Conservation (phyloP, 225 moss, liverwort and hornwort species). For the Physcomitrium patens region DNA sequence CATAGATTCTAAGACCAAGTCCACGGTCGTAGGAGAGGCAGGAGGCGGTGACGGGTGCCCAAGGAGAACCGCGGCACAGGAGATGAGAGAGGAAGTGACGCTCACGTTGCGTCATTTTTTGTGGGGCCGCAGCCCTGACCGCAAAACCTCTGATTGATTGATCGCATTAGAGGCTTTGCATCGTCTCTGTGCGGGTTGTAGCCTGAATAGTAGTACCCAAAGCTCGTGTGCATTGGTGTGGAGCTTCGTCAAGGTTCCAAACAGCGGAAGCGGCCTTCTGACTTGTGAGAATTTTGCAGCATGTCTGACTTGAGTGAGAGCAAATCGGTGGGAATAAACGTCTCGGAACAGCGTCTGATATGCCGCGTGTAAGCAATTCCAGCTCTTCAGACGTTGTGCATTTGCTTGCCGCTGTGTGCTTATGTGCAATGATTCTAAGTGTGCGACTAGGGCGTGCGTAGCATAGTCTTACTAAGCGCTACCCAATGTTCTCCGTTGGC, state of each 20-base stretch:
- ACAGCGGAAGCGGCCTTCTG: not conserved
- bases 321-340: conserved; percentile 23
- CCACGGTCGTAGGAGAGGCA: too few relatives aligned
- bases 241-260: not conserved
- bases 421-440: not conserved
- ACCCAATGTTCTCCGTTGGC: not conserved
- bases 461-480: not conserved
- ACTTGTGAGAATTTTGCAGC: not conserved
- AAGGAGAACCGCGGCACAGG: too few relatives aligned
- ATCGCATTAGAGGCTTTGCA: not conserved
- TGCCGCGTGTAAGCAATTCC: conserved; percentile 67
- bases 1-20: too few relatives aligned
- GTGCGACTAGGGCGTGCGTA: not conserved
- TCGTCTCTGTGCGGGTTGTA: not conserved
- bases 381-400: not conserved
- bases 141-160: not conserved
- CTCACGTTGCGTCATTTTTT: not conserved
- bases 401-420: not conserved
- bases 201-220: not conserved
- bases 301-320: conserved; percentile 32
- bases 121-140: not conserved
- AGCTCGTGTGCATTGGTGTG: not conserved
- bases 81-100: too few relatives aligned
- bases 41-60: too few relatives aligned
- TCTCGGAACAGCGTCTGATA: conserved; percentile 54